These are phyloP conservation scores for Lactarius trivialis DNA, from an alignment of 768 basidiomycete species.

Conservation along the genomic window DNA sequence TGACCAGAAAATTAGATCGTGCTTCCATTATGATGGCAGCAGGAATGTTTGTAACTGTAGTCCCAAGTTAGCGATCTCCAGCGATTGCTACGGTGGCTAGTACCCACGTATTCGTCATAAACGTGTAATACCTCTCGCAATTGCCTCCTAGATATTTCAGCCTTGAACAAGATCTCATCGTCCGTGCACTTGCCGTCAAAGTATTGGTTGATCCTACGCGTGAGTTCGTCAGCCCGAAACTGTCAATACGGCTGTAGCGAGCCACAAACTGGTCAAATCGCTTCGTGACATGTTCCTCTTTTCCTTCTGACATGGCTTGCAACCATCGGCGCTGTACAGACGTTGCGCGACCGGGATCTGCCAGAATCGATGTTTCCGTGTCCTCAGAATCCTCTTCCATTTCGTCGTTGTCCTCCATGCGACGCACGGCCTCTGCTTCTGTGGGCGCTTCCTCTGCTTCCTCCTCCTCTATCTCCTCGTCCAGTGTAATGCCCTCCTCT, in stretches of 20 bases:
- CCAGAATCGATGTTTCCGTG: constrained; percentile 59
- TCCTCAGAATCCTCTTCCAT: constrained; percentile 41
- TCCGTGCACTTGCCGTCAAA: constrained; percentile 90
- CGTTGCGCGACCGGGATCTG: constrained; percentile 77
- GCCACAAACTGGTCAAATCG: constrained; percentile 70
- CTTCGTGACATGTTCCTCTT: constrained; percentile 58
- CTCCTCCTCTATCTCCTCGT: constrained; percentile 27
- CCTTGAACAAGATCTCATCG: constrained; percentile 88
- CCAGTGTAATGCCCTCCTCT: constrained; percentile 31
- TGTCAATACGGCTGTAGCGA: not conserved
- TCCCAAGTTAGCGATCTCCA: not conserved
- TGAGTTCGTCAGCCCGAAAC: not conserved
- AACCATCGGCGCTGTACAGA: constrained; percentile 77
- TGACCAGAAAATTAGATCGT: not conserved
- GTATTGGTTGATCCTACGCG: constrained; percentile 75
- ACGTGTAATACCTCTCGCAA: constrained; percentile 76
- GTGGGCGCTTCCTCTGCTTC: constrained; percentile 26
- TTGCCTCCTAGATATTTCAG: constrained; percentile 78
- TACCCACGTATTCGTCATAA: constrained; percentile 81
- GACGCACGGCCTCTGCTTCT: constrained; percentile 29
- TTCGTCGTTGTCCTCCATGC: constrained; percentile 34
- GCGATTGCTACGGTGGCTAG: not conserved
- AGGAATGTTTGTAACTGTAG: constrained; percentile 40
- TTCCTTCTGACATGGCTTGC: constrained; percentile 83
- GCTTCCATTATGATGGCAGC: constrained; percentile 33